These are phyloP conservation scores for Nigrospora sphaerica DNA, from an alignment of 2,329 filamentous ascomycete species.

Conservation along the genomic window DNA sequence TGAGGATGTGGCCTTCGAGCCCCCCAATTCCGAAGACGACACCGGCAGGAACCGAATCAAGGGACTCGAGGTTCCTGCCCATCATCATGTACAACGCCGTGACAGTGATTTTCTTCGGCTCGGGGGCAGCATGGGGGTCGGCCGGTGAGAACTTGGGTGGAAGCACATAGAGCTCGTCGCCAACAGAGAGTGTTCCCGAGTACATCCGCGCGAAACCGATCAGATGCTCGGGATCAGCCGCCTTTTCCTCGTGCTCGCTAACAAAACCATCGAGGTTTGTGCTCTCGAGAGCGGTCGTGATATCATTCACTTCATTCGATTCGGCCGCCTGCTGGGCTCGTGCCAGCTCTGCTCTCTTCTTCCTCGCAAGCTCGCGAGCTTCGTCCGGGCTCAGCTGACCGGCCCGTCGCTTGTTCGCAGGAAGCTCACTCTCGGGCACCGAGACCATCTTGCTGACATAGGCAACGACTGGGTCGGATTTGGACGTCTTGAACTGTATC, in stretches of 20 bases:
- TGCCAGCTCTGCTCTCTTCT: conserved; percentile 84
- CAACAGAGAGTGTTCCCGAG: conserved; percentile 82
- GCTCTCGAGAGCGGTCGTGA: conserved; percentile 54
- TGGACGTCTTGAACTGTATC: conserved; percentile 65
- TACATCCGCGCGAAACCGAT: conserved; percentile 94
- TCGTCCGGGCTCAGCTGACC: conserved; percentile 81
- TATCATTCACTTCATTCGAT: conserved; percentile 42
- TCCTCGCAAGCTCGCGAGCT: conserved; percentile 77
- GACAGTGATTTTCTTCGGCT: conserved; percentile 76
- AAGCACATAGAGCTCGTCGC: conserved; percentile 85
- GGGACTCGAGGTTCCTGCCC: conserved; percentile 79
- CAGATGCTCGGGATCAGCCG: conserved; percentile 73
- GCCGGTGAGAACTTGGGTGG: conserved; percentile 89
- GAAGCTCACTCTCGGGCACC: conserved; percentile 84
- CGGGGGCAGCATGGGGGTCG: conserved; percentile 61
- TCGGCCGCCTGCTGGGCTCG: conserved; percentile 59
- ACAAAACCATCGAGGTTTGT: conserved; percentile 49
- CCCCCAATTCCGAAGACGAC: conserved; percentile 94
- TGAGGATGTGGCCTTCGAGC: conserved; percentile 87
- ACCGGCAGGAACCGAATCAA: conserved; percentile 81
- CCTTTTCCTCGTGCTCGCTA: conserved; percentile 44
- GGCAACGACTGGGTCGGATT: conserved; percentile 74
- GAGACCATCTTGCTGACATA: conserved; percentile 99
- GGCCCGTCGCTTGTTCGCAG: conserved; percentile 69
- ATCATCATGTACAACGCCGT: conserved; percentile 91